phyloP scores from a whole-genome alignment of 1,284 basidiomycete species.

The Melanopsichium pennsylvanicum region DNA sequence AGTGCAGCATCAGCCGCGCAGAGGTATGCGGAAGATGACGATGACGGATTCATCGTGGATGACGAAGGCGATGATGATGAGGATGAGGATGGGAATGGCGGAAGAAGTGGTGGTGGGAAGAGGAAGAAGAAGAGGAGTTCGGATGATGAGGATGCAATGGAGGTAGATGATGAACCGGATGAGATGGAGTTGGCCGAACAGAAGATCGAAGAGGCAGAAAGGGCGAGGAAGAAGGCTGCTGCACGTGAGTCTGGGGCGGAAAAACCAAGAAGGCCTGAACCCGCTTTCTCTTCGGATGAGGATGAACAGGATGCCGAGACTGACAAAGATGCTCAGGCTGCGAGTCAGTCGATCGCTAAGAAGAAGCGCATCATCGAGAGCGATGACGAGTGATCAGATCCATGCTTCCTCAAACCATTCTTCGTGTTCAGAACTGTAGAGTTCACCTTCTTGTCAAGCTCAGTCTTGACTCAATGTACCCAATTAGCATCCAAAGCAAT shows the following conservation, averaged over 20 bases:
- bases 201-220: conserved; percentile 43
- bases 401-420: too few relatives aligned
- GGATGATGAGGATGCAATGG: conserved; percentile 52
- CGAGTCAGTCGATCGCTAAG: conserved; percentile 27
- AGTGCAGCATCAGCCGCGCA: conserved; percentile 21
- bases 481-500: too few relatives aligned
- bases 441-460: too few relatives aligned
- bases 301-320: conserved; percentile 38
- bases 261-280: conserved; percentile 36
- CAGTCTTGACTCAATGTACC: not conserved
- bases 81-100: conserved; percentile 29
- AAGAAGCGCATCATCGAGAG: conserved; percentile 53
- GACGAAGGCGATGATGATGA: conserved; percentile 53
- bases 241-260: conserved; percentile 6
- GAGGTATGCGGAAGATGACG: conserved; percentile 52
- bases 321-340: conserved; percentile 14
- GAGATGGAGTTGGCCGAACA: conserved; percentile 55
- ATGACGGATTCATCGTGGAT: conserved; percentile 62
- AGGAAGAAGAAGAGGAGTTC: conserved; percentile 32
- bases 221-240: conserved; percentile 38
- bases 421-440: too few relatives aligned
- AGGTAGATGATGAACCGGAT: conserved; percentile 59
- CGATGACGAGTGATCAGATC: conserved; percentile 43
- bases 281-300: conserved; percentile 39
- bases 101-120: conserved; percentile 8